Evolutionary conservation across 495 filamentous ascomycete species (phyloP).

Genomic region (Xylaria bambusicola): DNA sequence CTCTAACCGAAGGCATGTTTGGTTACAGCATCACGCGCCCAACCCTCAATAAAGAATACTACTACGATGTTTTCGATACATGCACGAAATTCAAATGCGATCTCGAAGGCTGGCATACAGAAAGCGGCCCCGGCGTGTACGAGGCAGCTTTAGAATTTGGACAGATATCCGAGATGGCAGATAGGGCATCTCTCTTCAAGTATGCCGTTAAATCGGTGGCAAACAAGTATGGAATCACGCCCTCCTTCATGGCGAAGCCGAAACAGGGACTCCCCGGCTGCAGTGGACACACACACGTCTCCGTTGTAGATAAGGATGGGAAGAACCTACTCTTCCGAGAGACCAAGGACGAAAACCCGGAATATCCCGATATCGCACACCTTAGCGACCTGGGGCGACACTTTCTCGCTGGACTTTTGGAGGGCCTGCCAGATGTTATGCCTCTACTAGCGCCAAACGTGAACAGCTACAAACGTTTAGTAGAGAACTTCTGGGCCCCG

Average conservation of each 20-base stretch:
- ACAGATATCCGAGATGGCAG: slow-evolving; percentile 84
- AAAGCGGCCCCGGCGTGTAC: slow-evolving; percentile 92
- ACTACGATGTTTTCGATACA: slow-evolving; percentile 83
- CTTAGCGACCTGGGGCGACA: slow-evolving; percentile 89
- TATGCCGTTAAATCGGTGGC: slow-evolving; percentile 86
- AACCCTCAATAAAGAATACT: slow-evolving; percentile 91
- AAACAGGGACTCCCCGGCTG: slow-evolving; percentile 87
- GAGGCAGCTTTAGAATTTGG: slow-evolving; percentile 91
- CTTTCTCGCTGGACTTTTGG: slow-evolving; percentile 87
- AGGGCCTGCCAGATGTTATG: slow-evolving; percentile 93
- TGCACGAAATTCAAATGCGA: slow-evolving; percentile 79
- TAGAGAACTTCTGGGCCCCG: slow-evolving; percentile 99
- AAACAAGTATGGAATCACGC: slow-evolving; percentile 84
- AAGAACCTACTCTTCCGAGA: slow-evolving; percentile 82
- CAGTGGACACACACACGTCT: slow-evolving; percentile 93
- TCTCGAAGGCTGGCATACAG: slow-evolving; percentile 97
- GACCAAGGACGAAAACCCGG: slow-evolving; percentile 64
- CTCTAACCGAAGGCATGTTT: slow-evolving; percentile 95
- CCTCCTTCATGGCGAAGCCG: slow-evolving; percentile 99
- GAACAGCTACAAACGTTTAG: slow-evolving; percentile 95
- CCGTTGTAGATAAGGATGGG: slow-evolving; percentile 66
- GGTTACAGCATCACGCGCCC: slow-evolving; percentile 94
- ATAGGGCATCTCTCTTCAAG: slow-evolving; percentile 91
- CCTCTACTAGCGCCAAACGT: slow-evolving; percentile 90
- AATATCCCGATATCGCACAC: slow-evolving; percentile 71